Evolutionary conservation across 768 basidiomycete genomes (phyloP), one percentile per base, ranked within the genome.

Genomic region (Tulasnella sp.): DNA sequence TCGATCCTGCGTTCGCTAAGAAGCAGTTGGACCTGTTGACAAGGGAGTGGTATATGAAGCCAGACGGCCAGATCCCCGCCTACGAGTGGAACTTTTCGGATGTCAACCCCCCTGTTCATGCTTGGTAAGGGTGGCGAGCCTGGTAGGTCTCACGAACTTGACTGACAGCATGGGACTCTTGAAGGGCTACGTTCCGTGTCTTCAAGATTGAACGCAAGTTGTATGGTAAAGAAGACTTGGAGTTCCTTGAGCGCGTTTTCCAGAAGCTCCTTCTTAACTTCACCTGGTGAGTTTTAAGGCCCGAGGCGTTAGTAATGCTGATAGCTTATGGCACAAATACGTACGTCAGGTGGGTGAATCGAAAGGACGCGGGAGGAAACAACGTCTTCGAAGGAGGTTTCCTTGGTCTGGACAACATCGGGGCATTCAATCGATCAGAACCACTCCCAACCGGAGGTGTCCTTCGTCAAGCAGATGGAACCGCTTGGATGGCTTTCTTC

Each of bases 401-500:
- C 89, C 90, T 99, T 54, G 98, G 98, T 42, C 88, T 99, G 60
- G 98, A 99, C 88, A 99, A 99, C 84, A 99, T 99, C 81, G 96
- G 96, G 18, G 92, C 95, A 8, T 99, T 99, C 89, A 99, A 99
- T 87, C 93, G 98, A 73, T 98, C 96, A 2, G 98, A 99, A 86
- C 95, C 96, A 40, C 87, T 99, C 37, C 98, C 98, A 9, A 98
- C 97, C 7, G 97, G 97, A 46, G 98, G 98, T 12, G 91, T 87
- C 24, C 88, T 99, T 80, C 96, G 97, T 78, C 98, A 99, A 87
- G 96, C 98, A 11, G 98, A 99, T 85, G 97, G 97, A 12, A 99
- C 98, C 8, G 96, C 97, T 0, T 99, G 98, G 98, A 99, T 99
- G 98, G 98, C 96, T 44, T 99, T 99, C 88, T 99, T 97, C 86